Base-by-base conservation (phyloP, 192 early-diverging fungal species). In the Chytriomyces sp. region DNA sequence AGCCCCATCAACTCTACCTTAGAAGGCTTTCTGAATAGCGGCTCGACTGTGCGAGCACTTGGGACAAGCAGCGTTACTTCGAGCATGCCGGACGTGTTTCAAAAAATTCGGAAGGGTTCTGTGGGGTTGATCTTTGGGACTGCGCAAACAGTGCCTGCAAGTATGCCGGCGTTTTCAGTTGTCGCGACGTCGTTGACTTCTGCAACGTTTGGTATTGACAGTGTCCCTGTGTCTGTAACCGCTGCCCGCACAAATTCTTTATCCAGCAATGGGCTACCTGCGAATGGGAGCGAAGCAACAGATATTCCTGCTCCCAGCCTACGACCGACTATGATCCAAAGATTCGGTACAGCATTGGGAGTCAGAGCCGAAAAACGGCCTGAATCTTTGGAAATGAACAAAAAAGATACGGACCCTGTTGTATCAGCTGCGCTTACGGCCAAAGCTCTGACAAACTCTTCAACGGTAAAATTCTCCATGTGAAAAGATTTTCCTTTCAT, bases 321-420 rank as follows among this genome's bases (percentile, higher is more conserved):
- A 13, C 18, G 61, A 35, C 61, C 72, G 7, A 73, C 61, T 23
- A 43, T 73, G 8, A 73, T 73, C 45, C 72, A 73, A 45, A 26
- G 72, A 11, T 63, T 73, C 26, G 72, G 45, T 18, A 45, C 16
- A 5, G 72, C 45, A 8, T 26, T 73, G 18, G 72, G 28, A 20
- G 69, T 10, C 1, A 26, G 16, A 20, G 63, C 13, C 18, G 20
- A 26, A 23, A 13, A 26, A 64, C 53, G 53, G 16, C 53, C 53
- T 20, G 20, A 13, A 13, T 57, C 53, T 20, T 57, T 20, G 13
- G 53, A 57, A 20, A 57, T 57, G 16, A 57, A 57, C 20, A 57
- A 57, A 20, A 20, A 57, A 13, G 53, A 57, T 20, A 57, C 53
- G 20, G 53, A 57, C 20, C 16, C 13, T 13, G 53, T 57, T 13